Conservation (phyloP, 768 basidiomycete species). For the Kwoniella mangroviensis region DNA sequence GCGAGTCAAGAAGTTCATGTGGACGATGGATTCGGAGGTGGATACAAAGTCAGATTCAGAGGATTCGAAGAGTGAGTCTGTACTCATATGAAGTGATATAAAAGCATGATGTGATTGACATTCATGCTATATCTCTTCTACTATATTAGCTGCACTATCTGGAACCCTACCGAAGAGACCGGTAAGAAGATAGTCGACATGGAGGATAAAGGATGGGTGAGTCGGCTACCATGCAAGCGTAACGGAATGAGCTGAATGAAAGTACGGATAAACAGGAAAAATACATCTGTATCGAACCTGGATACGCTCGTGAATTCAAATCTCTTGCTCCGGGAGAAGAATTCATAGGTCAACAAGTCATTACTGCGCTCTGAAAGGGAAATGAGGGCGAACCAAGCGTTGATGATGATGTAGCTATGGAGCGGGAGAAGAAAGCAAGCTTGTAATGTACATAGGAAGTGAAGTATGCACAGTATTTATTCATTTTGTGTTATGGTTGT, state of each 20-base stretch:
- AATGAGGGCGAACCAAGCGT: not conserved
- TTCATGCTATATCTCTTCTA: no score
- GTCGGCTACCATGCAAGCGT: slow-evolving; percentile 31
- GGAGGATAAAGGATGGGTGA: slow-evolving; percentile 84
- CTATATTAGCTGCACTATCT: slow-evolving; percentile 65
- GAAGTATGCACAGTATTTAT: not conserved
- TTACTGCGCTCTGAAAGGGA: slow-evolving; percentile 57
- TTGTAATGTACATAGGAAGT: not conserved
- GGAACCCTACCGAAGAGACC: slow-evolving; percentile 81
- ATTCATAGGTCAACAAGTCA: slow-evolving; percentile 77
- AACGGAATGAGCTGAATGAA: not conserved
- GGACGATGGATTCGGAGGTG: slow-evolving; percentile 48
- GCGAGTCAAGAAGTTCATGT: slow-evolving; percentile 48
- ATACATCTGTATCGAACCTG: slow-evolving; percentile 91
- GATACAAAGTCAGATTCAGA: slow-evolving; percentile 44
- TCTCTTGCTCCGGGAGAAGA: slow-evolving; percentile 67
- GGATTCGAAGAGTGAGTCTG: slow-evolving; percentile 54
- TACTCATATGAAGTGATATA: not conserved
- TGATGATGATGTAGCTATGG: not conserved
- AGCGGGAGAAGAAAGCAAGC: not conserved
- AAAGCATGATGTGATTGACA: no score
- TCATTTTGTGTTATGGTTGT: not conserved
- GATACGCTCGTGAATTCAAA: slow-evolving; percentile 75
- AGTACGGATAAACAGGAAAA: slow-evolving; percentile 65
- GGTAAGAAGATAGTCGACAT: slow-evolving; percentile 83